Evolutionary conservation across 352 stramenopile species (phyloP), one percentile per base, ranked within the genome.

Genomic region (Phytophthora europaea): DNA sequence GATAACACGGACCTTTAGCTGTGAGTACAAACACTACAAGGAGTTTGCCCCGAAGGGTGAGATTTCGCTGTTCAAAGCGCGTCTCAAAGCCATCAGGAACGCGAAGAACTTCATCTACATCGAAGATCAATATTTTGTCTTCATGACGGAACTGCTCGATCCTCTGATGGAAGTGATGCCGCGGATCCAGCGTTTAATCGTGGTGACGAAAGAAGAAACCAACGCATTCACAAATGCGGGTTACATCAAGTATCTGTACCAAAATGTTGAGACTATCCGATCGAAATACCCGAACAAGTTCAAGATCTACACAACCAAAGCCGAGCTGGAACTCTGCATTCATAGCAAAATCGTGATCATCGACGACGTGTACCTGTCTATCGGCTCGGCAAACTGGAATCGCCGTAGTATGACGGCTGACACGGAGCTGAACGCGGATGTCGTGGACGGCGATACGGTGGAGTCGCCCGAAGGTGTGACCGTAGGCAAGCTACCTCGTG

Each of bases 381-480:
- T 87, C 18, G 71, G 82, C 16, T 92, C 82, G 6, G 67, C 73
- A 38, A 92, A 92, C 73, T 92, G 82, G 84, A 90, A 90, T 51
- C 67, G 59, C 7, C 67, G 67, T 8, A 59, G 59, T 18, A 73
- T 73, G 67, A 90, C 81, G 16, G 81, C 65, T 5, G 82, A 92
- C 67, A 82, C 75, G 50, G 84, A 92, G 67, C 70, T 90, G 20
- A 72, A 57, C 2, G 82, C 81, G 3, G 84, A 86, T 56, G 56
- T 90, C 15, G 70, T 90, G 10, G 84, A 90, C 40, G 59, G 48
- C 13, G 61, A 79, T 9, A 57, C 59, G 16, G 38, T 73, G 2
- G 7, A 68, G 34, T 40, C 51, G 4, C 66, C 51, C 48, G 13
- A 74, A 71, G 74, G 78, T 0, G 34, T 88, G n/a, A 67, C 52